Percentiles rank a stretch among this genome's conserved stretches.
Conservation (phyloP, 2,329 filamentous ascomycete genomes). For the Biscogniauxia mediterranea region DNA sequence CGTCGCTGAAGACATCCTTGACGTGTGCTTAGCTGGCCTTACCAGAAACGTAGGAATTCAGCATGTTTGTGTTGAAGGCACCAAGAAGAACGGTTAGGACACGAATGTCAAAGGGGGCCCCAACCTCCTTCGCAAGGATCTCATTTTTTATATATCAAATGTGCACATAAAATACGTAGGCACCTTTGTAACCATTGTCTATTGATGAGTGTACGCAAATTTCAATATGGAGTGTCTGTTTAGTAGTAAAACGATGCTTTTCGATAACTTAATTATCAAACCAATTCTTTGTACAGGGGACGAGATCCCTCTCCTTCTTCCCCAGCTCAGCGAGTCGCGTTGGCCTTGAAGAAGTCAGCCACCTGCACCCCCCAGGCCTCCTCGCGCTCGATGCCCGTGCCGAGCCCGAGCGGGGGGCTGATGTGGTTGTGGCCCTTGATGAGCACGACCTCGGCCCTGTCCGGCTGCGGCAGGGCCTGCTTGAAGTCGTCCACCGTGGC, state of each 20-base stretch:
- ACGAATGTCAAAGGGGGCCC: conserved; percentile 43
- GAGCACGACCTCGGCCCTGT: conserved; percentile 16
- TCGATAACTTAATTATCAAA: no score
- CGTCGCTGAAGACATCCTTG: conserved; percentile 33
- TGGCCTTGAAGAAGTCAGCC: conserved; percentile 22
- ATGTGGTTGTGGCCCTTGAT: conserved; percentile 32
- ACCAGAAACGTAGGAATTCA: conserved; percentile 24
- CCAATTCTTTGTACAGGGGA: no score
- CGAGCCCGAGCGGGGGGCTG: conserved; percentile 26
- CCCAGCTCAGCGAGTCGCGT: conserved; percentile 3
- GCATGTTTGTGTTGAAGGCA: conserved; percentile 46
- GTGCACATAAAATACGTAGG: no score
- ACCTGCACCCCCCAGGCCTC: conserved; percentile 31
- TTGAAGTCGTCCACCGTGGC: conserved; percentile 24
- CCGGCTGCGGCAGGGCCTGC: conserved; percentile 18
- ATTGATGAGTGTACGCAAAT: no score
- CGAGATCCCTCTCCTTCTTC: background rate
- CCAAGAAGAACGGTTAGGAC: conserved; percentile 44
- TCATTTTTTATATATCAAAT: no score
- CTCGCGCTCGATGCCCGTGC: conserved; percentile 30
- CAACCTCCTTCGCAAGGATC: conserved; percentile 44
- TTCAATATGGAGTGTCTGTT: no score
- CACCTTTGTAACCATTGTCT: no score
- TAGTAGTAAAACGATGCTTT: no score
- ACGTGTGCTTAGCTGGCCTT: conserved; percentile 32